phyloP scores from a whole-genome alignment of 176 grass and related monocot species.

The Oryza rufipogon region DNA sequence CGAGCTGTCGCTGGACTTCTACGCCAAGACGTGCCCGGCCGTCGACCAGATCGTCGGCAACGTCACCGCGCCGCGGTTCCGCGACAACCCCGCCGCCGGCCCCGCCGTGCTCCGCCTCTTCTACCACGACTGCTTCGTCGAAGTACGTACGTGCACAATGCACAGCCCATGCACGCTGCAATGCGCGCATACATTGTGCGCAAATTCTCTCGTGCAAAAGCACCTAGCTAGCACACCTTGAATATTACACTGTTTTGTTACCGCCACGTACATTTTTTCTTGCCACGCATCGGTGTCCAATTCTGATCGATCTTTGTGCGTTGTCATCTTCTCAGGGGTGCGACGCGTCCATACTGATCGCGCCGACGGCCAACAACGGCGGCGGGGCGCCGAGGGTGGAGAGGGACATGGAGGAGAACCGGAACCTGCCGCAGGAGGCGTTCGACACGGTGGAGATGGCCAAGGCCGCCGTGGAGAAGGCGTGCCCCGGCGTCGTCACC shows the following conservation, averaged over 20 bases:
- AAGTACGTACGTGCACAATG: conserved; percentile 44
- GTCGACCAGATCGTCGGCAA: conserved; percentile 85
- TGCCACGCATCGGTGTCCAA: no score
- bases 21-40: conserved; percentile 67
- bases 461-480: conserved; percentile 79
- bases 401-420: conserved; percentile 87
- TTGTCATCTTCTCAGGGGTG: conserved; percentile 52
- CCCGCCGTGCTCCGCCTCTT: conserved; percentile 93
- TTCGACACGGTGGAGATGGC: conserved; percentile 85
- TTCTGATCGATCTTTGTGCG: not conserved
- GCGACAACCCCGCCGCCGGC: conserved; percentile 62
- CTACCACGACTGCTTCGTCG: conserved; percentile 97
- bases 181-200: not conserved
- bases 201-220: not conserved
- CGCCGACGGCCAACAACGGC: conserved; percentile 30
- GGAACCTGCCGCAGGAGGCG: conserved; percentile 69
- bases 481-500: conserved; percentile 83
- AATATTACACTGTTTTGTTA: not conserved
- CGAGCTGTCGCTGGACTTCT: conserved; percentile 82
- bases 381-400: conserved; percentile 54
- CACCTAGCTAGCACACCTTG: no score
- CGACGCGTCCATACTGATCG: conserved; percentile 85
- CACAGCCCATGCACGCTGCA: not conserved
- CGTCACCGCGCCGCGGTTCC: conserved; percentile 63
- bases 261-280: not conserved